phyloP scores from a whole-genome alignment of 257 asterid species.

The Plectranthus barbatus region DNA sequence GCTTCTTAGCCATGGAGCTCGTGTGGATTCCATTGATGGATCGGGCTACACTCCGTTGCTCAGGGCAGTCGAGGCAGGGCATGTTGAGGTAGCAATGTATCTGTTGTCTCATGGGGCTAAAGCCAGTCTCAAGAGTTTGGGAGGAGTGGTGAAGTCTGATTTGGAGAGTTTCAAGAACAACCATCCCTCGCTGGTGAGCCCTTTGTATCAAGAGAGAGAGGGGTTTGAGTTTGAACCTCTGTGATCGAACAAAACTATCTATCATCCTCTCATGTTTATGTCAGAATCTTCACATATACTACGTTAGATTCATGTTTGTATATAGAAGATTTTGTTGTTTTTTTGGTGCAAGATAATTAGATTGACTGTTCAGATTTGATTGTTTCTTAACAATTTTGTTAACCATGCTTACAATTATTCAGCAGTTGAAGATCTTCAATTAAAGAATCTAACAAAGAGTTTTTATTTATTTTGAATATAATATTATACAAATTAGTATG shows the following conservation, averaged over 20 bases:
- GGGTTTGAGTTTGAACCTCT: neutral
- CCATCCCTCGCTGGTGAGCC: slow-evolving; percentile 15
- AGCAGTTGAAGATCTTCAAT: neutral
- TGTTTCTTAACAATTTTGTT: neutral
- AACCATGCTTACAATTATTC: neutral
- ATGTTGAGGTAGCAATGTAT: slow-evolving; percentile 49
- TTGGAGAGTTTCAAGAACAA: slow-evolving; percentile 30
- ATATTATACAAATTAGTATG: too few relatives aligned
- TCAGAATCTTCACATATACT: neutral
- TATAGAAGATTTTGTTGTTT: neutral
- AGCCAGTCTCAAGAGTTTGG: slow-evolving; percentile 47
- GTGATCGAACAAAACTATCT: too few relatives aligned
- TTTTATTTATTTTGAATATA: too few relatives aligned
- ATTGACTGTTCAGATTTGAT: neutral
- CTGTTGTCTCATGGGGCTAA: slow-evolving; percentile 61
- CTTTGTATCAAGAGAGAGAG: neutral
- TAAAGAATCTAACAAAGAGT: too few relatives aligned
- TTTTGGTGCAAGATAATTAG: neutral
- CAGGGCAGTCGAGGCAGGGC: slow-evolving; percentile 55
- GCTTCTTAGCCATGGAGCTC: slow-evolving; percentile 47
- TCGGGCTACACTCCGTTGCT: slow-evolving; percentile 56
- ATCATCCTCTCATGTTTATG: neutral
- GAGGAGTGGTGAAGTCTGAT: slow-evolving; percentile 20
- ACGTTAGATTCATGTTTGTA: neutral
- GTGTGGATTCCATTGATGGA: slow-evolving; percentile 44